Evolutionary conservation across 768 basidiomycete genomes (phyloP).

Genomic region (Boletus subparvulus): DNA sequence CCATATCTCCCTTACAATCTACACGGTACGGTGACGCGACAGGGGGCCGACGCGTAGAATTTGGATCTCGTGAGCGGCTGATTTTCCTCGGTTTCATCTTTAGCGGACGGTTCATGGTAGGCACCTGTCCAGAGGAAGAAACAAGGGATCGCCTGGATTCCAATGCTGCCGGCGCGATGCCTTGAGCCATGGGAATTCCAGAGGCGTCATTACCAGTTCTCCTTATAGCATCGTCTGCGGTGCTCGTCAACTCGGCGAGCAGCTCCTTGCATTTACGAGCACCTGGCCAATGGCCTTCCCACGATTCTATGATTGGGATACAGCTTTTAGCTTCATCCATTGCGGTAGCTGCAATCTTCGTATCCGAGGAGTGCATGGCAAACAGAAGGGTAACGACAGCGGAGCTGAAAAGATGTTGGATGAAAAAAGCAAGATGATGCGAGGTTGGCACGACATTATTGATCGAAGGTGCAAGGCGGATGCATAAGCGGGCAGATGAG

Average conservation of each 20-base stretch:
- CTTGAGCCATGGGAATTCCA: conserved; percentile 26
- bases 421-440: conserved; percentile 85
- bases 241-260: conserved; percentile 65
- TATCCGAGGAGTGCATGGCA: conserved; percentile 79
- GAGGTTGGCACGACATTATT: conserved; percentile 81
- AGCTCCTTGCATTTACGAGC: conserved; percentile 85
- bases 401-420: conserved; percentile 86
- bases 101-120: conserved; percentile 46
- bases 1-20: conserved; percentile 47
- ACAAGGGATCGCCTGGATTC: conserved; percentile 60
- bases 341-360: conserved; percentile 61
- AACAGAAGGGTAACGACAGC: conserved; percentile 82
- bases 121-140: conserved; percentile 39
- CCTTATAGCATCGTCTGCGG: conserved; percentile 65
- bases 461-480: conserved; percentile 81
- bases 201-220: conserved; percentile 22
- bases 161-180: conserved; percentile 35
- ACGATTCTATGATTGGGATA: conserved; percentile 66
- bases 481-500: conserved; percentile 81
- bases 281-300: conserved; percentile 88
- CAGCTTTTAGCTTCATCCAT: conserved; percentile 83
- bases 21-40: conserved; percentile 66
- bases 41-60: conserved; percentile 51
- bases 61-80: conserved; percentile 60
- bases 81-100: conserved; percentile 54